phyloP scores from a whole-genome alignment of 345 rosid species.

The Hibiscus syriacus region DNA sequence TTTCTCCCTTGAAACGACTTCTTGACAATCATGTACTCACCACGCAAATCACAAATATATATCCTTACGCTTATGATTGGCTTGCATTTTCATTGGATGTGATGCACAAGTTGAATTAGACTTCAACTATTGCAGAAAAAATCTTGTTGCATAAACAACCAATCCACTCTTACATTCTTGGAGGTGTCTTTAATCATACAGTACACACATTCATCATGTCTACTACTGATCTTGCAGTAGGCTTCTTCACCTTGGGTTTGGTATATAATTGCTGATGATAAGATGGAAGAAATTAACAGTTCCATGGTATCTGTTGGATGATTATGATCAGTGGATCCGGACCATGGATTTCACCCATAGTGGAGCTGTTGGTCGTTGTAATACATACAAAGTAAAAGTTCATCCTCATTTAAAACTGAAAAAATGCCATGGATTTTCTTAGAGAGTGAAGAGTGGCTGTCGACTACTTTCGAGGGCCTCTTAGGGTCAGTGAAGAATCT shows the following conservation, averaged over 20 bases:
- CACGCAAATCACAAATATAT: too few species aligned
- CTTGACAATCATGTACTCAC: too few species aligned
- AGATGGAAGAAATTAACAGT: slow-evolving; percentile 40
- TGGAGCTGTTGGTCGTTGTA: slow-evolving; percentile 71
- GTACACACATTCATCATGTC: slow-evolving; percentile 25
- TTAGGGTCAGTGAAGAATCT: slow-evolving; percentile 45
- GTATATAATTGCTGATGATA: slow-evolving; percentile 84
- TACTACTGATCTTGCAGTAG: slow-evolving; percentile 53
- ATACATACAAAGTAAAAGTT: slow-evolving; percentile 45
- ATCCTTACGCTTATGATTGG: too few species aligned
- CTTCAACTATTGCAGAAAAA: too few species aligned
- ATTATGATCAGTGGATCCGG: slow-evolving; percentile 94
- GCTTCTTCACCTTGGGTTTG: slow-evolving; percentile 64
- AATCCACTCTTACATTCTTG: too few species aligned
- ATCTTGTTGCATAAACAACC: too few species aligned
- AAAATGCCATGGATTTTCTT: slow-evolving; percentile 43
- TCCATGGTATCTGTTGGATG: slow-evolving; percentile 67
- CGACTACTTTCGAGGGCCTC: slow-evolving; percentile 28
- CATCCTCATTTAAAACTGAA: slow-evolving; percentile 41
- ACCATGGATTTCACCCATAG: slow-evolving; percentile 70
- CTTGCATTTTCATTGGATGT: too few species aligned
- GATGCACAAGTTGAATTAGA: too few species aligned
- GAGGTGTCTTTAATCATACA: too few species aligned
- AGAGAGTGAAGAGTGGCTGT: slow-evolving; percentile 45
- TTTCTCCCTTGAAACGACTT: too few species aligned